A percentile compares a stretch with the other conserved stretches of the same genome.
Evolutionary conservation across 345 rosid genomes (phyloP).

Genomic region (Capsella bursapastoris): DNA sequence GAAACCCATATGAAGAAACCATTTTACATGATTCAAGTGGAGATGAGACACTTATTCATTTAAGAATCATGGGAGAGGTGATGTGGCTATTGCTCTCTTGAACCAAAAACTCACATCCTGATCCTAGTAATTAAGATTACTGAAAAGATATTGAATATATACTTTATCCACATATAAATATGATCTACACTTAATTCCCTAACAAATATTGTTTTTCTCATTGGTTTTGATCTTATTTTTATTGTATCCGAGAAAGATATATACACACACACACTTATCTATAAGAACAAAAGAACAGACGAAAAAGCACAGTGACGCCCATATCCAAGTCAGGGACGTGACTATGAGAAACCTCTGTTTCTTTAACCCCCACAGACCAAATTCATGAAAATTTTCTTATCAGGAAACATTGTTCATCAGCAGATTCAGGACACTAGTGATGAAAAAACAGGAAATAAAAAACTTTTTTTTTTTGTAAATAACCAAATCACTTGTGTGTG

Average conservation of each 20-base stretch:
- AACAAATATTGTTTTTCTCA: too few relatives aligned
- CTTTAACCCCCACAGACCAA: constrained; percentile 2
- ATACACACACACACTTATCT: background rate
- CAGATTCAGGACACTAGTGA: constrained; percentile 28
- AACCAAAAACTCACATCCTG: too few relatives aligned
- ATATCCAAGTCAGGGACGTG: constrained; percentile 44
- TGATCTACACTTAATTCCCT: too few relatives aligned
- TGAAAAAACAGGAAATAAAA: constrained; percentile 1
- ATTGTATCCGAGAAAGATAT: constrained; percentile 2
- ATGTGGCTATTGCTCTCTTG: too few relatives aligned
- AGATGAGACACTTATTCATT: too few relatives aligned
- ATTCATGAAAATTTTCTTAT: constrained; percentile 30
- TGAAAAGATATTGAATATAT: too few relatives aligned
- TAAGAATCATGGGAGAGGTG: too few relatives aligned
- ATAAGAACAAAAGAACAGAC: constrained; percentile 23
- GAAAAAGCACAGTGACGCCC: constrained; percentile 45
- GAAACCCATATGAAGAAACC: too few relatives aligned
- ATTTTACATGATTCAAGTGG: too few relatives aligned
- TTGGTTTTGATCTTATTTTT: background rate
- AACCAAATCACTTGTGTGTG: constrained; percentile 32
- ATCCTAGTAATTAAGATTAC: too few relatives aligned
- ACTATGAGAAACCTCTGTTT: constrained; percentile 26
- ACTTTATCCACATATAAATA: too few relatives aligned
- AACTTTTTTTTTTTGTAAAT: background rate
- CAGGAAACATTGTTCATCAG: constrained; percentile 43